Evolutionary conservation across 345 rosid species (phyloP), one percentile per base, ranked within the genome.

Genomic region (Melaleuca quinquenervia): DNA sequence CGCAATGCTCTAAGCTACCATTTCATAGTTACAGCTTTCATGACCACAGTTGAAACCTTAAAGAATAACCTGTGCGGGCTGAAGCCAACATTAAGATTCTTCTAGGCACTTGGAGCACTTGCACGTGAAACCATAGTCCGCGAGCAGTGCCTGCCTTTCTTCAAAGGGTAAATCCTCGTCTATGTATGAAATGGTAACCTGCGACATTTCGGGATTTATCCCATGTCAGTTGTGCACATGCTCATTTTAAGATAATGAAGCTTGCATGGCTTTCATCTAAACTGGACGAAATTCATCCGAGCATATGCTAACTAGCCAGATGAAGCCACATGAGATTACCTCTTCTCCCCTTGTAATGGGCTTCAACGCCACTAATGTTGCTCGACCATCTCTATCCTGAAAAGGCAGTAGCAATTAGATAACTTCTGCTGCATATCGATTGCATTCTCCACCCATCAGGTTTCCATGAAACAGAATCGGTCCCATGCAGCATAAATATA

Each of bases 371-470:
- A 93, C 84, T 83, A 97, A 94, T 54, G 93, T 93, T 51, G 98
- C 98, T 90, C 91, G 97, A 45, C 99, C 98, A 85, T 97, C 98
- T 90, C 89, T 93, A 88, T 96, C 98, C 98, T 96, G 91, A 84
- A n/a, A 6, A 56, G 53, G 36, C 53, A 18, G 44, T 20, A 60
- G 70, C 85, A 26, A 58, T 36, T 36, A 60, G 3, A 60, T 55
- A 58, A 84, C 41, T n/a, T 21, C 24, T 45, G 49, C 70, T 22
- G 52, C 70, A 60, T 36, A 49, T 13, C 45, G 1, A 45, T 22
- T 24, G 85, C 44, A 64, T 64, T 64, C 13, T 58, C 44, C 76
- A 29, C 44, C 22, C 44, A 64, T 29, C 22, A 7, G 22, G 75
- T 29, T 44, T 64, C 76, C n/a, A n/a, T n/a, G n/a, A 52, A 52